Evolutionary conservation across 1,284 basidiomycete genomes (phyloP).

Genomic region (Ceratobasidium sp.): DNA sequence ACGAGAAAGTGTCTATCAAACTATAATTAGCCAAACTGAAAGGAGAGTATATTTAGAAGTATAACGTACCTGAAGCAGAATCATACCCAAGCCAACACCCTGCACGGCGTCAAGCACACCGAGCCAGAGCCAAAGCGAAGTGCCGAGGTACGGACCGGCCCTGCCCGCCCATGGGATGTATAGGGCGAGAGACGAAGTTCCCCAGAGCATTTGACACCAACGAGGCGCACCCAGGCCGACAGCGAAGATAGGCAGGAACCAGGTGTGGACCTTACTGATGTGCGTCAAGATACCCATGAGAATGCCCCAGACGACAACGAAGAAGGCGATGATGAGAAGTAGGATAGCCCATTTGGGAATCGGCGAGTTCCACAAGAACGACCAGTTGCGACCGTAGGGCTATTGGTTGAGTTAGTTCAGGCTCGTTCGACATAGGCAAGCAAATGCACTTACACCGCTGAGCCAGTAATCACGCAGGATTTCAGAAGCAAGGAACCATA

Average conservation of each 20-base stretch:
- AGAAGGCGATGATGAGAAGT: conserved; percentile 84
- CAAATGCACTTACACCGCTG: conserved; percentile 74
- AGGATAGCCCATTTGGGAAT: conserved; percentile 87
- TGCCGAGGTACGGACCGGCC: conserved; percentile 86
- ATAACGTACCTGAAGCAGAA: conserved; percentile 79
- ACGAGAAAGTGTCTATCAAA: conserved; percentile 80
- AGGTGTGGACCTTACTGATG: conserved; percentile 92
- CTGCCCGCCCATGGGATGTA: conserved; percentile 92
- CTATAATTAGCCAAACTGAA: conserved; percentile 1
- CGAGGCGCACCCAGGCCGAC: conserved; percentile 91
- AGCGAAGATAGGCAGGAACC: conserved; percentile 92
- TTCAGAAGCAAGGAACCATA: conserved; percentile 93
- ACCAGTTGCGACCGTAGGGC: conserved; percentile 93
- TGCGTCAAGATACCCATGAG: conserved; percentile 83
- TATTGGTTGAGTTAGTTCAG: conserved; percentile 54
- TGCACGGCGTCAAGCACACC: conserved; percentile 93
- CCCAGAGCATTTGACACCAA: conserved; percentile 95
- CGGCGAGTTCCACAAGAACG: conserved; percentile 88
- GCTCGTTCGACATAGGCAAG: background rate
- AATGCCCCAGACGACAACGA: conserved; percentile 84
- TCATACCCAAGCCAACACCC: conserved; percentile 94
- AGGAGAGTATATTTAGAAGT: background rate
- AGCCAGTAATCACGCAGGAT: conserved; percentile 93
- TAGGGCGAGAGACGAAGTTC: conserved; percentile 85
- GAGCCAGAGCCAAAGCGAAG: conserved; percentile 92